Base-by-base conservation (phyloP, 1,284 basidiomycete species). In the Ustilago lituana region DNA sequence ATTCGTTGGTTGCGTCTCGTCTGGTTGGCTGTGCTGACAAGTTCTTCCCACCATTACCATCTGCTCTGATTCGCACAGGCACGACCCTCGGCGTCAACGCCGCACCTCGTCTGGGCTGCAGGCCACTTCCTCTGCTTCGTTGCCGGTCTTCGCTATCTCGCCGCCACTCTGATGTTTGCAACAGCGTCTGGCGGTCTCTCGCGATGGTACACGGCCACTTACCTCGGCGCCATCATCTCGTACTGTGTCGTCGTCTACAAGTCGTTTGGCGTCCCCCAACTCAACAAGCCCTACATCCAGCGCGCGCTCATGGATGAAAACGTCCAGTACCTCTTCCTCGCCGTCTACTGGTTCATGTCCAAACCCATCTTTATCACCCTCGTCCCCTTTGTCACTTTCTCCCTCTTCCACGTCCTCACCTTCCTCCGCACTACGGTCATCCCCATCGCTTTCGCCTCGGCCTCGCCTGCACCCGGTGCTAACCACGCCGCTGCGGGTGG, bases 181-280 rank as follows among this genome's bases (percentile, higher is more conserved):
- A 73, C 73, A 39, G 59, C 69, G 1, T 65, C 71, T 32, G 53
- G 66, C 24, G 74, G 60, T 12, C 67, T 80, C 10, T 66, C 67
- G n/a, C 49, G 71, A 22, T 82, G 77, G 78, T 82, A 82, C 53
- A 69, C 66, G 0, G 52, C 73, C 5, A 76, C 80, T 29, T 82
- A 81, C 50, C 48, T 79, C 32, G 81, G 79, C 29, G 80, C 80
- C n/a, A 79, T 82, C 45, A 59, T 81, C 54, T 77, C 74, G 56
- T 82, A 82, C 61, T 80, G 80, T 23, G 79, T 82, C 12, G 81
- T 82, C 29, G 79, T 81, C 23, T 82, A 82, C 71, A 82, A 82
- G 56, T 74, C 73, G 31, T 81, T 81, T 32, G 80, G 79, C 10
- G 67, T 80, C 9, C 81, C 81, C 12, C 80, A 80, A 35, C 64